Evolutionary conservation across 2,329 filamentous ascomycete species (phyloP).

Genomic region (Aspergillus fijiensis): DNA sequence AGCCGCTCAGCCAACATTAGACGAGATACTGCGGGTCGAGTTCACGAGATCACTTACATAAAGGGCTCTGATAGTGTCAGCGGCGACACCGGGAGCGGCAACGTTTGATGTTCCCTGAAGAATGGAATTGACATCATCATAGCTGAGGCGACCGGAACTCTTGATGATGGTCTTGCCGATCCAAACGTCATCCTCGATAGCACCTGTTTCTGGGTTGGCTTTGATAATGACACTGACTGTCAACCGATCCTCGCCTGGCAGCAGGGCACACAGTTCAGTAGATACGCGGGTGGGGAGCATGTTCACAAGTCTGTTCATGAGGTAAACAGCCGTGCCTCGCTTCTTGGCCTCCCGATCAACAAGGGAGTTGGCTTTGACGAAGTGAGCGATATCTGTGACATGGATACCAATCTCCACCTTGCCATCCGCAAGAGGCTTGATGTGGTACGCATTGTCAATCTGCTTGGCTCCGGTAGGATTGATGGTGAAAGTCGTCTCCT

Average conservation of each 20-base stretch:
- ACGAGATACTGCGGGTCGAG: background rate
- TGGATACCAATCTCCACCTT: constrained; percentile 93
- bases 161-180: constrained; percentile 92
- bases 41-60: constrained; percentile 54
- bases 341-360: constrained; percentile 98
- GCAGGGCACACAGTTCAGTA: constrained; percentile 81
- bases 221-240: constrained; percentile 92
- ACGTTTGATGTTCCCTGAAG: constrained; percentile 64
- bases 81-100: constrained; percentile 64
- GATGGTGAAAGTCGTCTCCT: constrained; percentile 85
- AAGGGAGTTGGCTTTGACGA: constrained; percentile 92
- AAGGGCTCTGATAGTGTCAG: constrained; percentile 77
- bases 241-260: constrained; percentile 83
- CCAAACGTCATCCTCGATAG: constrained; percentile 86
- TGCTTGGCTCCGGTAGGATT: constrained; percentile 85
- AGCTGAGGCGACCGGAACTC: constrained; percentile 80
- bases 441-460: constrained; percentile 87
- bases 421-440: constrained; percentile 79
- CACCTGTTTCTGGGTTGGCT: constrained; percentile 77
- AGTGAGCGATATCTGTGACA: constrained; percentile 92
- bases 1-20: constrained; percentile 1
- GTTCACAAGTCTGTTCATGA: constrained; percentile 84
- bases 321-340: constrained; percentile 90
- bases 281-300: constrained; percentile 86
- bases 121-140: constrained; percentile 81